Evolutionary conservation across 73 alveolate genomes (phyloP).

Genomic region (Tetrahymena malaccensis): DNA sequence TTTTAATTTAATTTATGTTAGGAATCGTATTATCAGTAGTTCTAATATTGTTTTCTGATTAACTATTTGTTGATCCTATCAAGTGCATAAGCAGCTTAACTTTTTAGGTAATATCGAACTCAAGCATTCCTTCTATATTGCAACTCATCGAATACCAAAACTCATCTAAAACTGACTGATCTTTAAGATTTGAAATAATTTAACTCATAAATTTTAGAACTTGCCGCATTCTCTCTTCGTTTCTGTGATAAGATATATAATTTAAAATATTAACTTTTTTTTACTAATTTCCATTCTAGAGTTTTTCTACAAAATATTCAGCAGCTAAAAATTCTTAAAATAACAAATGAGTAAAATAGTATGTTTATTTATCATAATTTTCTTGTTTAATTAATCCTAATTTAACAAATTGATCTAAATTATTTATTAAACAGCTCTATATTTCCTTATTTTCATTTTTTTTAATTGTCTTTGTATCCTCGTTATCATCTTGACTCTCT

Average conservation of each 20-base stretch:
- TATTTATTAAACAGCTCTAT: background rate
- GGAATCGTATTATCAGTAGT: background rate
- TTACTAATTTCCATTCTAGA: background rate
- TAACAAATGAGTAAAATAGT: background rate
- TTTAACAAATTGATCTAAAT: background rate
- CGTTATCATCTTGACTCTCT: background rate
- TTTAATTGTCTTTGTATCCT: background rate
- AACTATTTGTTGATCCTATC: background rate
- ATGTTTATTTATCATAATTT: background rate
- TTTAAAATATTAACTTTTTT: background rate
- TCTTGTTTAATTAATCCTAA: background rate
- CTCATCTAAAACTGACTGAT: background rate
- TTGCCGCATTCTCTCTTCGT: background rate
- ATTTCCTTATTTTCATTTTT: background rate
- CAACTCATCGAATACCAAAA: background rate
- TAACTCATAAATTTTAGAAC: background rate
- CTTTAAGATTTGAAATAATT: background rate
- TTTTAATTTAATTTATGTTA: background rate
- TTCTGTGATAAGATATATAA: background rate
- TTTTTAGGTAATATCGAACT: background rate
- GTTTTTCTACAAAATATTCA: background rate
- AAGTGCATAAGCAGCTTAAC: background rate
- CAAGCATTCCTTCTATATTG: background rate
- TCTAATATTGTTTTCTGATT: background rate
- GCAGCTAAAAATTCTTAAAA: background rate